Base-by-base conservation (phyloP, 805 yeast species). In the Metschnikowia orientalis region DNA sequence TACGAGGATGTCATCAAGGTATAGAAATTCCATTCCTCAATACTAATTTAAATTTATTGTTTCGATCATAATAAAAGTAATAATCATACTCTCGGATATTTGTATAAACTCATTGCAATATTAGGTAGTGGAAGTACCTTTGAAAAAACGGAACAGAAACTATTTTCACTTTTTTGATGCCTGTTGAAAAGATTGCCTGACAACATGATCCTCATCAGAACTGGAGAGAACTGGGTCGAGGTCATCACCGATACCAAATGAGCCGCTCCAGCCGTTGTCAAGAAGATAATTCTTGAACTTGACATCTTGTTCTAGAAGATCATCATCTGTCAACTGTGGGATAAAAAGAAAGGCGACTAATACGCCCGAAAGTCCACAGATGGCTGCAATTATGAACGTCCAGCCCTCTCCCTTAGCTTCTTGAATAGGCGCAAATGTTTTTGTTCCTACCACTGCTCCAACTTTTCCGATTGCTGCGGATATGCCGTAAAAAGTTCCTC, bases 381-480 rank as follows among this genome's bases (percentile, higher is more conserved):
- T 62, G 9, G 92, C 92, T 16, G 89, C 83, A 47, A 83, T 79
- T 44, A 83, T 82, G 48, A 83, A 83, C 5, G 90, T 82, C 85
- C 86, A 83, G 39, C 62, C 62, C 46, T 74, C 63, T 21, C 92
- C 92, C 42, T 79, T 62, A 50, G 80, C 56, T 24, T 49, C 56
- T 57, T 79, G 76, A 44, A 83, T 81, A 11, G 86, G 82, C 7
- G 78, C 74, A 59, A 84, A 83, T 11, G 72, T 71, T 53, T 79
- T 74, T 15, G 88, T 81, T 18, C 92, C 92, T 13, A 81, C 77
- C 14, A 81, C 88, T n/a, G 90, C 92, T 36, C 92, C 94, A 16
- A 80, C 81, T 56, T 83, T 83, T 37, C 92, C 92, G 29, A 81
- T 63, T 3, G 89, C 92, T 23, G 92, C 92, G 28, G 82, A 71